Evolutionary conservation across 1,139 yeast genomes (phyloP).

Genomic region (Kurtzmaniella quercitrusa): DNA sequence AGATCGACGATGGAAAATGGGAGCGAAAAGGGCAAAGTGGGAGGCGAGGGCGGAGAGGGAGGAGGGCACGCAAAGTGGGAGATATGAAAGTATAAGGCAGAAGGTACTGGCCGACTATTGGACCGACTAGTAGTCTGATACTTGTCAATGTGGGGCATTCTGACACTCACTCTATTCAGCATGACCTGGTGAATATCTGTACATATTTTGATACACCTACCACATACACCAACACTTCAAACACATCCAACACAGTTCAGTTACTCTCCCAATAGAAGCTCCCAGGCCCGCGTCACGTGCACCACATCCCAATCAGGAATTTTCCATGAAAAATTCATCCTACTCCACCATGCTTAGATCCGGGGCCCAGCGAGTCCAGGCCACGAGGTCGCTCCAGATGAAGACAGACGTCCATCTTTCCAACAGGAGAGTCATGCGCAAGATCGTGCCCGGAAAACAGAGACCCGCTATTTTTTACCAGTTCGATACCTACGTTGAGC

Average conservation of each 20-base stretch:
- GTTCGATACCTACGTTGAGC: constrained; percentile 80
- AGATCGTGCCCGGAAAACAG: constrained; percentile 67
- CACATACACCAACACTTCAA: too few species aligned
- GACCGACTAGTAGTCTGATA: too few species aligned
- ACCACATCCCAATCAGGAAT: not conserved
- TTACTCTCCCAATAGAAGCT: too few species aligned
- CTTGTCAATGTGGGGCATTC: too few species aligned
- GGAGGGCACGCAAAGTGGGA: too few species aligned
- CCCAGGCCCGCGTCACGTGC: not conserved
- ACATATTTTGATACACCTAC: too few species aligned
- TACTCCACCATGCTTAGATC: not conserved
- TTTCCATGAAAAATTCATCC: not conserved
- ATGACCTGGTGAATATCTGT: too few species aligned
- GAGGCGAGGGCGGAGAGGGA: not conserved
- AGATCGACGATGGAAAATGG: not conserved
- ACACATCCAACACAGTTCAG: too few species aligned
- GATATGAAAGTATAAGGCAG: too few species aligned
- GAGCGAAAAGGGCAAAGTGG: not conserved
- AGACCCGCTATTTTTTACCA: constrained; percentile 91
- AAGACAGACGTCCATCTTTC: constrained; percentile 39
- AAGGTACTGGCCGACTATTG: too few species aligned
- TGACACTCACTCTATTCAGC: too few species aligned
- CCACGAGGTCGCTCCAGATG: constrained; percentile 22
- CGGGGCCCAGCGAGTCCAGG: not conserved
- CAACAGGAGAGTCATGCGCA: constrained; percentile 51